Evolutionary conservation across 495 filamentous ascomycete species (phyloP), one percentile per base, ranked within the genome.

Genomic region (Halenospora varia): DNA sequence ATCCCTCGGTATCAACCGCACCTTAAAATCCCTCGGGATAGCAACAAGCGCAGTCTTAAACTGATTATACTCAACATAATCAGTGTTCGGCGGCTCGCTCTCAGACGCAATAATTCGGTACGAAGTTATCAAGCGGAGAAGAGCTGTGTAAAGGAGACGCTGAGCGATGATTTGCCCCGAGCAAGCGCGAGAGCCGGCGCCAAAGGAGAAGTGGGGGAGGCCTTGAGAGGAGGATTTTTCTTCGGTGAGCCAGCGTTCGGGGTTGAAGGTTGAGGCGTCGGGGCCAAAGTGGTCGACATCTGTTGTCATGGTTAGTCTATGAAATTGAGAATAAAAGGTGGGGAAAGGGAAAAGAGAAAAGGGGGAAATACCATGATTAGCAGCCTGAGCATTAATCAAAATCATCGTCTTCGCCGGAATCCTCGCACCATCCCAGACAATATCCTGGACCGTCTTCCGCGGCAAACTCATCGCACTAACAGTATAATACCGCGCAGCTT

Each of bases 61-160:
- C 55, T 73, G 70, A 54, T 83, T 83, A 48, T 82, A 83, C 20
- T 83, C 80, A 13, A 80, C 72, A 58, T 82, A 82, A 59, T 83
- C 79, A 0, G 77, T 81, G 52, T 80, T 82, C 1, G 79, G 79
- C 1, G 79, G 78, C 6, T 70, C 59, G 0, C 57, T 57, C 51
- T 78, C 70, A 48, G 73, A 78, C 0, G 79, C 79, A 9, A 77
- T 74, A 53, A 83, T 77, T 50, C 73, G 73, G 62, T 79, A 83
- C 10, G 67, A 68, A 3, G 70, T 71, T 8, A 83, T 52, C 1
- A 82, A 56, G 15, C 80, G 73, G 0, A 82, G 55, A 0, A 83
- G 62, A 10, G 77, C 78, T 0, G 72, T 51, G 47, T 82, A 82
- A 0, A 83, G 68, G 2, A 82, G 70, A 2, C 80, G 65, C 3